Evolutionary conservation across 495 filamentous ascomycete species (phyloP).

Genomic region (Talaromyces thailandensis): DNA sequence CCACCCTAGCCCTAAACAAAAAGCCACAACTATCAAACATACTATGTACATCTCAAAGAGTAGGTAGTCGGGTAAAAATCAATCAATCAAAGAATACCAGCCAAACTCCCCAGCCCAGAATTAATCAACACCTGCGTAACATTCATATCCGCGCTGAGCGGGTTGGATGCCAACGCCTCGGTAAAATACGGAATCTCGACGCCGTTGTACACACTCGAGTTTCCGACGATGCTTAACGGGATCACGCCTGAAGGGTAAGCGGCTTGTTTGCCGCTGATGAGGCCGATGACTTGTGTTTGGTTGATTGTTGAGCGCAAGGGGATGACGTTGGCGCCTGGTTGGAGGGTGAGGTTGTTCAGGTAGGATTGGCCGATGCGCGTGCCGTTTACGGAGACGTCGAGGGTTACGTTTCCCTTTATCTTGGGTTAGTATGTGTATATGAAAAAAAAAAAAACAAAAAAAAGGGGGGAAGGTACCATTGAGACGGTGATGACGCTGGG

Average conservation of each 20-base stretch:
- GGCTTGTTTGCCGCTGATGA: constrained; percentile 22
- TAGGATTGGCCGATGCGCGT: constrained; percentile 43
- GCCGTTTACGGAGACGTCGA: constrained; percentile 46
- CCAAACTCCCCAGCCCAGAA: constrained; percentile 11
- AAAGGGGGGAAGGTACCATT: constrained; percentile 35
- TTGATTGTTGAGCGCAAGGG: constrained; percentile 46
- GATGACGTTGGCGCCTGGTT: constrained; percentile 51
- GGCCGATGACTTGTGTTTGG: constrained; percentile 33
- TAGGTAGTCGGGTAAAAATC: too few relatives aligned
- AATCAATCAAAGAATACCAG: not conserved
- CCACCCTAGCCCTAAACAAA: not conserved
- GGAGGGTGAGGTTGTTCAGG: constrained; percentile 48
- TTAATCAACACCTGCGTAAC: constrained; percentile 25
- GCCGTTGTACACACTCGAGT: constrained; percentile 48
- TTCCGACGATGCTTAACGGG: constrained; percentile 50
- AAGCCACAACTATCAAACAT: not conserved
- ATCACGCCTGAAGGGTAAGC: constrained; percentile 46
- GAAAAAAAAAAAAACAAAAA: not conserved
- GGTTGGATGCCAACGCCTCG: constrained; percentile 32
- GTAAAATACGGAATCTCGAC: constrained; percentile 54
- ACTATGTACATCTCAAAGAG: too few relatives aligned
- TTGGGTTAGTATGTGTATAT: not conserved
- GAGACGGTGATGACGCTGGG: constrained; percentile 53
- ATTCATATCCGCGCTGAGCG: constrained; percentile 32
- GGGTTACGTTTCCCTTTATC: constrained; percentile 50